A percentile compares a stretch with the other conserved stretches of the same genome.
These are phyloP conservation scores for Aspergillus biplanus DNA, from an alignment of 495 filamentous ascomycete species.

Conservation along the genomic window DNA sequence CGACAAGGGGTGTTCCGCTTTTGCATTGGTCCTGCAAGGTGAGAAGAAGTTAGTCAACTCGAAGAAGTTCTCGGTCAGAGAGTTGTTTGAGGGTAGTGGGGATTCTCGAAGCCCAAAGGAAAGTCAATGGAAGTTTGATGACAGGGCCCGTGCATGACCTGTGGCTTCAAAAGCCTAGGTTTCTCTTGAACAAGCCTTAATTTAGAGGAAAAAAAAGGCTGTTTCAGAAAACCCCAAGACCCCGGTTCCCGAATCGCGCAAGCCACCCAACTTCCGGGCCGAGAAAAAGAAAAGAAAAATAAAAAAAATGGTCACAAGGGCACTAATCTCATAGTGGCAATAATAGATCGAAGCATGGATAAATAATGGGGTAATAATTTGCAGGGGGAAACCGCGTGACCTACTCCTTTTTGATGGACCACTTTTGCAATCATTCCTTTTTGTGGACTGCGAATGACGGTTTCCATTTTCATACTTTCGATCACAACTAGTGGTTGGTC, in stretches of 20 bases:
- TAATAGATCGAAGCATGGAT: constrained; percentile 13
- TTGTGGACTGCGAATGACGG: constrained; percentile 87
- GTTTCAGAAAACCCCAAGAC: constrained; percentile 14
- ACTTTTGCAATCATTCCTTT: constrained; percentile 78
- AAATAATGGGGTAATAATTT: constrained; percentile 18
- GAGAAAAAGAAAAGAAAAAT: neutral
- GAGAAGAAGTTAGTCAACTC: constrained; percentile 32
- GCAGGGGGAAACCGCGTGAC: constrained; percentile 38
- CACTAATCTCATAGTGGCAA: constrained; percentile 13
- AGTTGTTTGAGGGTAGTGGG: constrained; percentile 6
- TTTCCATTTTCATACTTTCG: constrained; percentile 99
- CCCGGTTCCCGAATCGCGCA: constrained; percentile 10
- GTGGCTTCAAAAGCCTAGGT: neutral
- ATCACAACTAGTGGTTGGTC: constrained; percentile 91
- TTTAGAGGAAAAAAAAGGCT: constrained; percentile 1
- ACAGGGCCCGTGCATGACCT: constrained; percentile 19
- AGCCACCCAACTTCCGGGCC: constrained; percentile 4
- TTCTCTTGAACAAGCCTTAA: constrained; percentile 3
- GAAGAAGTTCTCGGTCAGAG: neutral
- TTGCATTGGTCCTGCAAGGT: constrained; percentile 58
- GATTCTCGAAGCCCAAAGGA: constrained; percentile 20
- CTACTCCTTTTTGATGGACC: constrained; percentile 85
- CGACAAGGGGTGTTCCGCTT: constrained; percentile 60
- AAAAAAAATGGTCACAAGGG: constrained; percentile 2
- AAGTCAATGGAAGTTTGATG: constrained; percentile 22